A percentile compares a stretch with the other conserved stretches of the same genome.
Evolutionary conservation across 805 yeast species (phyloP).

Genomic region (Tetrapisispora pingtungensis): DNA sequence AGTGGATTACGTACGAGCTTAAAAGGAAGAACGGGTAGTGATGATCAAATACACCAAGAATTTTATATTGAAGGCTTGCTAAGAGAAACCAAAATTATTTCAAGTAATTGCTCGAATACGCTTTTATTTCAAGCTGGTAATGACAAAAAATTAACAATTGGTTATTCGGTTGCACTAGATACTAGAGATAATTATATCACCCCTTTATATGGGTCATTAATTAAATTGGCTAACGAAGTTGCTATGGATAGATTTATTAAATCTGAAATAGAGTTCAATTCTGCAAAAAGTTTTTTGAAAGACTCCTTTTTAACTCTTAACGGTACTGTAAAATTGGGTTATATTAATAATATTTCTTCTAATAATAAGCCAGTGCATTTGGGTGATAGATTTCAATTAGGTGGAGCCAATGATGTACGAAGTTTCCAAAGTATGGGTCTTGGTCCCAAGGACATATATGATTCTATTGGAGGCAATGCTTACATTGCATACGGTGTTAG

Average conservation of each 20-base stretch:
- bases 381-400: slow-evolving; percentile 73
- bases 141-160: slow-evolving; percentile 46
- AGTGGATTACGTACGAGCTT: slow-evolving; percentile 29
- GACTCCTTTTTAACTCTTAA: slow-evolving; percentile 36
- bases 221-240: slow-evolving; percentile 37
- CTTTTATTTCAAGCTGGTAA: slow-evolving; percentile 53
- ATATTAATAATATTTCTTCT: slow-evolving; percentile 34
- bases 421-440: slow-evolving; percentile 60
- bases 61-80: slow-evolving; percentile 29
- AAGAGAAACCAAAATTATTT: slow-evolving; percentile 30
- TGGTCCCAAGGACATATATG: slow-evolving; percentile 48
- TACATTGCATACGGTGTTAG: slow-evolving; percentile 49
- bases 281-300: slow-evolving; percentile 18
- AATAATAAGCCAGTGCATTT: slow-evolving; percentile 39
- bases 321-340: slow-evolving; percentile 44
- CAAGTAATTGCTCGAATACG: slow-evolving; percentile 42
- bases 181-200: slow-evolving; percentile 34
- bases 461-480: slow-evolving; percentile 59
- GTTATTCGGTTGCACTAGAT: slow-evolving; percentile 33
- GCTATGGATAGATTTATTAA: slow-evolving; percentile 26
- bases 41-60: slow-evolving; percentile 37
- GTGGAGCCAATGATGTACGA: slow-evolving; percentile 66
- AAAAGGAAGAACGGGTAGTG: slow-evolving; percentile 17
- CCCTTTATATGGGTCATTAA: slow-evolving; percentile 37
- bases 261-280: slow-evolving; percentile 25